Percentiles rank a stretch among this genome's conserved stretches.
phyloP scores from a whole-genome alignment of 192 early-diverging fungal genomes.

The Rhizophlyctis rosea region DNA sequence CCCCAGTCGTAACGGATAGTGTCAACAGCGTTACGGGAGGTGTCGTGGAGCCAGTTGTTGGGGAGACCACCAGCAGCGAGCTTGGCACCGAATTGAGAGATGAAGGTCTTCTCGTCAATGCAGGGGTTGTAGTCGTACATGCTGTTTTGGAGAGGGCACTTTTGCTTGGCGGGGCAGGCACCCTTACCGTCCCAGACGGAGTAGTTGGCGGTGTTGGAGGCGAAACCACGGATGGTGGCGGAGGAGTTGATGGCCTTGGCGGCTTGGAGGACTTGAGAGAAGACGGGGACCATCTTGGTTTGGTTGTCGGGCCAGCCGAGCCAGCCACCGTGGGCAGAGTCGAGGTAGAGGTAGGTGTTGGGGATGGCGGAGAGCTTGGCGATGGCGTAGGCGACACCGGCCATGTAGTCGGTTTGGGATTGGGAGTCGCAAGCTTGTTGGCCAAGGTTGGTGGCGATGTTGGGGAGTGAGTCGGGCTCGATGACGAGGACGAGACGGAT shows the following conservation, averaged over 20 bases:
- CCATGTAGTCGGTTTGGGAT: constrained; percentile 25
- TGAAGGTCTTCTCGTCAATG: constrained; percentile 35
- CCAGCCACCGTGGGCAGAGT: constrained; percentile 46
- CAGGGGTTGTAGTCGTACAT: constrained; percentile 30
- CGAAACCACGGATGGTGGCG: constrained; percentile 29
- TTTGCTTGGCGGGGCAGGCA: constrained; percentile 20
- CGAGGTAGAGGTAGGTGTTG: constrained; percentile 41
- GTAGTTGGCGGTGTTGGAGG: constrained; percentile 48
- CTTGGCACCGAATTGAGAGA: no score
- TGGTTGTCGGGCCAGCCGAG: constrained; percentile 39
- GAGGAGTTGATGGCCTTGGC: constrained; percentile 22
- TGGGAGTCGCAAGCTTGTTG: constrained; percentile 24
- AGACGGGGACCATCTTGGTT: constrained; percentile 23
- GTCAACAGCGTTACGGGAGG: no score
- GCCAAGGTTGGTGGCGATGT: constrained; percentile 38
- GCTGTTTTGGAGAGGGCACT: neutral
- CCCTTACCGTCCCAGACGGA: constrained; percentile 36
- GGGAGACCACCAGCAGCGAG: no score
- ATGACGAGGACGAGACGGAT: constrained; percentile 42
- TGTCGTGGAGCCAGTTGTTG: no score
- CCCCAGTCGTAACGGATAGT: no score
- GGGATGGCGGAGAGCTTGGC: constrained; percentile 21
- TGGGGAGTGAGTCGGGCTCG: constrained; percentile 46
- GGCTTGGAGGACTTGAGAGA: constrained; percentile 19
- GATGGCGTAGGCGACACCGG: constrained; percentile 44